phyloP scores from a whole-genome alignment of 2,329 filamentous ascomycete species.

The Thyridium curvatum region DNA sequence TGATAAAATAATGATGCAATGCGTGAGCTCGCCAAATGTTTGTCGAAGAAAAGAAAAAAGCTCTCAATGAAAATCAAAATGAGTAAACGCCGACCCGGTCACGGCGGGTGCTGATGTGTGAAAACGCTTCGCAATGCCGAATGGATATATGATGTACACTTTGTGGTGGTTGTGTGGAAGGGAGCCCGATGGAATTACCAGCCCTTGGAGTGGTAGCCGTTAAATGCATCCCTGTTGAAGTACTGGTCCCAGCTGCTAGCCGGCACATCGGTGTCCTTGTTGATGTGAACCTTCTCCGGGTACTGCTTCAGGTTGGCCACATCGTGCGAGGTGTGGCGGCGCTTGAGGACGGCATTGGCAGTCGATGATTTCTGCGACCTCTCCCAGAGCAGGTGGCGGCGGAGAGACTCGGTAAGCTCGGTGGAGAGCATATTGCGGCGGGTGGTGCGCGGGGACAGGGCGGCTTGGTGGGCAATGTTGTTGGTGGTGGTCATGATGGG shows the following conservation, averaged over 20 bases:
- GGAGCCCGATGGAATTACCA: conserved; percentile 51
- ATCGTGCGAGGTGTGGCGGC: conserved; percentile 85
- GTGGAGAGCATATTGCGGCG: conserved; percentile 92
- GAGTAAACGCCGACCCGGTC: background rate
- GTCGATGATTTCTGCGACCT: conserved; percentile 90
- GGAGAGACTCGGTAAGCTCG: conserved; percentile 87
- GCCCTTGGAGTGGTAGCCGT: conserved; percentile 78
- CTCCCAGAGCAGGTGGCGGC: conserved; percentile 90
- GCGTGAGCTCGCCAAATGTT: background rate
- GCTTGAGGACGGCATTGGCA: conserved; percentile 81
- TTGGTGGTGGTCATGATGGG: conserved; percentile 71
- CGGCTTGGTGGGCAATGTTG: conserved; percentile 60
- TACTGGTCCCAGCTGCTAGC: conserved; percentile 80
- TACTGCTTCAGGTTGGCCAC: conserved; percentile 83
- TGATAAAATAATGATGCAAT: background rate
- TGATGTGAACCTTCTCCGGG: conserved; percentile 58
- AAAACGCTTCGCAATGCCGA: background rate
- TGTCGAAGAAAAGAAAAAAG: conserved; percentile 1
- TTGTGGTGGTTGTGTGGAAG: background rate
- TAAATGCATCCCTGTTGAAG: conserved; percentile 70
- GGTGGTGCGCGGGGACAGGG: conserved; percentile 85
- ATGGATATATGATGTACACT: background rate
- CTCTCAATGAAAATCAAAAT: conserved; percentile 1
- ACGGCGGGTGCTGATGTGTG: conserved; percentile 1
- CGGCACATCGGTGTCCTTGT: conserved; percentile 55